Conservation (phyloP, 2,329 filamentous ascomycete species). For the Penicillium olsonii region DNA sequence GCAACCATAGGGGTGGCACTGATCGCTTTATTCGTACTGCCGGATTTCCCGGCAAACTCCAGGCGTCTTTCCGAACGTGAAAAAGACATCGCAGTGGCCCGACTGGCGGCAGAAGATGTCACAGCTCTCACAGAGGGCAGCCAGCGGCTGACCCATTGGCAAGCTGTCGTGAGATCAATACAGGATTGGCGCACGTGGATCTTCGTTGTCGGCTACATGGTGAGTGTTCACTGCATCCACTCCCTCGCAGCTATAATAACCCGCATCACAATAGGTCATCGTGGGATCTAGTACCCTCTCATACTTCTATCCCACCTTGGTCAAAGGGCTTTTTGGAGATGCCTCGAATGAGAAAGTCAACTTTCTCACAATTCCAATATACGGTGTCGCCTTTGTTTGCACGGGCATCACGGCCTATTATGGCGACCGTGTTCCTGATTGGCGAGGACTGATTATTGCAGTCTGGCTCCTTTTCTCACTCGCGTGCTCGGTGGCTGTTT, state of each 20-base stretch:
- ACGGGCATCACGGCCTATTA: slow-evolving; percentile 51
- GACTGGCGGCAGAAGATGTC: slow-evolving; percentile 23
- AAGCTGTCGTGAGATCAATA: slow-evolving; percentile 20
- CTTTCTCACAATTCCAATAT: slow-evolving; percentile 51
- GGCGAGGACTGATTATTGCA: slow-evolving; percentile 53
- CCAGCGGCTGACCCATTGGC: slow-evolving; percentile 15
- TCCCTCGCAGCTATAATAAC: not conserved
- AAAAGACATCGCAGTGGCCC: slow-evolving; percentile 24
- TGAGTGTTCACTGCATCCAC: slow-evolving; percentile 3
- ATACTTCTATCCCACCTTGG: slow-evolving; percentile 35
- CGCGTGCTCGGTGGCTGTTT: slow-evolving; percentile 44
- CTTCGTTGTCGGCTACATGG: slow-evolving; percentile 47
- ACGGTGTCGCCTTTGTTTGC: slow-evolving; percentile 54
- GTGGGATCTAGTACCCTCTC: slow-evolving; percentile 40
- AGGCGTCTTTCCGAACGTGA: slow-evolving; percentile 22
- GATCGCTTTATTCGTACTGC: not conserved
- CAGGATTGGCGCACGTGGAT: slow-evolving; percentile 42
- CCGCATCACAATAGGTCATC: slow-evolving; percentile 25
- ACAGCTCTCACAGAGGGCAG: slow-evolving; percentile 17
- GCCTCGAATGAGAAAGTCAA: slow-evolving; percentile 27
- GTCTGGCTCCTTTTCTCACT: slow-evolving; percentile 49
- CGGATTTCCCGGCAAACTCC: slow-evolving; percentile 3
- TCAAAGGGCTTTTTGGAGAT: slow-evolving; percentile 26
- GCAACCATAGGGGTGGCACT: slow-evolving; percentile 5
- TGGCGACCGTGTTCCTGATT: slow-evolving; percentile 48